Base-by-base conservation (phyloP, 2,329 filamentous ascomycete species). In the Bipolaris oryzae region DNA sequence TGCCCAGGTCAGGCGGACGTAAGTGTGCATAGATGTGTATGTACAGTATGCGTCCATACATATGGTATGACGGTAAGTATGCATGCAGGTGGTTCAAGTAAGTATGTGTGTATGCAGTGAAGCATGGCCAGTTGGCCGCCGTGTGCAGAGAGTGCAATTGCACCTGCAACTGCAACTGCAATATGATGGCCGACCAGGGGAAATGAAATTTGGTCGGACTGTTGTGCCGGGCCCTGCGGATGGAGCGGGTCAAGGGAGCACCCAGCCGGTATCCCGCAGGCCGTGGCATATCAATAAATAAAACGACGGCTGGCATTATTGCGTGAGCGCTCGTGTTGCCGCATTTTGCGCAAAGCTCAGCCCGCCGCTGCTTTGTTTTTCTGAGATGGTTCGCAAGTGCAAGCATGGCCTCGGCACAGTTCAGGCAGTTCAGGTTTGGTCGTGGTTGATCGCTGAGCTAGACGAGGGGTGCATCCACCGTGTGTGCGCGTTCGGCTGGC, bases 281-380 rank as follows among this genome's bases (percentile, higher is more conserved):
- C 57, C 60, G 53, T 39, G 50, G 55, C 21, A 62, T 59, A 47
- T 68, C 64, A 71, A 72, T 69, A 63, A 71, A 69, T 68, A 56
- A 38, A 16, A 16, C 16, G 28, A 31, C 28, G 28, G 28, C 13
- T 31, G 28, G 28, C 10, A 13, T 31, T 49, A 63, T 62, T 65
- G 66, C 63, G 60, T 62, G 58, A 56, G 64, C 51, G 48, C 49
- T 53, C 18, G 9, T 10, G n/a, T 25, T 23, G 39, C 23, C 44
- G 21, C 38, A 48, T 47, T 31, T 43, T 50, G 55, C 49, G 50
- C 53, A 48, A 59, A 41, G 45, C 46, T 38, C 44, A 45, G 47
- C 44, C 44, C 49, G 49, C 53, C 37, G 43, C 50, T 46, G 54
- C 39, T 47, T 38, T 31, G 9, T 13, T 47, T 38, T 21, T 20